Evolutionary conservation across 2,329 filamentous ascomycete genomes (phyloP).

Genomic region (Cercospora nicotianae): DNA sequence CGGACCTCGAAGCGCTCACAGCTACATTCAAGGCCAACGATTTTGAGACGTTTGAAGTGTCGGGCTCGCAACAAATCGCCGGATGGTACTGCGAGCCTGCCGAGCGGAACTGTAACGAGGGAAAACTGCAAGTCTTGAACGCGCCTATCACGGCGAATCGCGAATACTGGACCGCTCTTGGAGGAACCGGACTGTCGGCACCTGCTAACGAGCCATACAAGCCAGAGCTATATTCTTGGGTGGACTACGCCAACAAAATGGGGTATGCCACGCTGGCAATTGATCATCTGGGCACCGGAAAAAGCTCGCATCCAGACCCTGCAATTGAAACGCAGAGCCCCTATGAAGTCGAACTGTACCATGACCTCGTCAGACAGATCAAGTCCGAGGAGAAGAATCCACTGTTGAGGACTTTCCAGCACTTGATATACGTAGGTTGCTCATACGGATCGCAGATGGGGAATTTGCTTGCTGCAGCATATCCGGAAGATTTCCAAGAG

Average conservation of each 20-base stretch:
- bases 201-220: conserved; percentile 14
- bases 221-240: conserved; percentile 19
- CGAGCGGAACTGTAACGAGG: neutral
- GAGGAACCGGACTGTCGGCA: conserved; percentile 10
- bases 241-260: conserved; percentile 14
- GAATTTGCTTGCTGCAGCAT: conserved; percentile 4
- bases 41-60: conserved; percentile 8
- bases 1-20: conserved; percentile 11
- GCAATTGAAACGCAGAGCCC: conserved; percentile 13
- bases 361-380: conserved; percentile 16
- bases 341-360: conserved; percentile 22
- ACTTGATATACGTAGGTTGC: conserved; percentile 16
- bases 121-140: conserved; percentile 18
- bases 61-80: conserved; percentile 14
- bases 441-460: conserved; percentile 21
- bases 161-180: conserved; percentile 18
- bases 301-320: conserved; percentile 20
- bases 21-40: conserved; percentile 5
- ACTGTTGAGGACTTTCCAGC: conserved; percentile 9
- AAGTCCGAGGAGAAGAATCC: neutral
- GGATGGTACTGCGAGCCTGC: conserved; percentile 20
- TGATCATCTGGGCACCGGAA: conserved; percentile 20
- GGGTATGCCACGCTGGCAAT: conserved; percentile 19
- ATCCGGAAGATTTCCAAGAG: conserved; percentile 21
- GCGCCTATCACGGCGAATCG: conserved; percentile 18